Conservation (phyloP, 345 rosid genomes). For the Pugionium dolabratum region DNA sequence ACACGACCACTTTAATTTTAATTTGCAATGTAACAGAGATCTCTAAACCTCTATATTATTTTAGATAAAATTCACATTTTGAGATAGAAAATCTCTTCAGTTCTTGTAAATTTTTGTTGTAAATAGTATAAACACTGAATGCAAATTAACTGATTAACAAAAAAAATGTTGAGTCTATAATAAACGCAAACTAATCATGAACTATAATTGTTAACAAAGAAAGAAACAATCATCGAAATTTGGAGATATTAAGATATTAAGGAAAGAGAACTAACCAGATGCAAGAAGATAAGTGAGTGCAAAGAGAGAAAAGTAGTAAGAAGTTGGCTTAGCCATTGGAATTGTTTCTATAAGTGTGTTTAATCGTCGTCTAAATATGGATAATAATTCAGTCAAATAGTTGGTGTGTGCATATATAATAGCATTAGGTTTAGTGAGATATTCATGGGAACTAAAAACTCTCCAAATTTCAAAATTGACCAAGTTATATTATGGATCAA, state of each 20-base stretch:
- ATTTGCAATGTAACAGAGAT: no score
- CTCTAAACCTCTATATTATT: no score
- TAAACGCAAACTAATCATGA: no score
- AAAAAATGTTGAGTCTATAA: not conserved
- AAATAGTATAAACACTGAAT: no score
- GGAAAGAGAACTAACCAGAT: slow-evolving; percentile 4
- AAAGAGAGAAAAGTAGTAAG: not conserved
- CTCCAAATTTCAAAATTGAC: not conserved
- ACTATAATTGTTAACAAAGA: no score
- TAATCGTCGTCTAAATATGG: not conserved
- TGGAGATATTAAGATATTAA: not conserved
- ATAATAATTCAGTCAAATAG: not conserved
- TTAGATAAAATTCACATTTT: no score
- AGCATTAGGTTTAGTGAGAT: not conserved
- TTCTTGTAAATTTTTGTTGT: no score
- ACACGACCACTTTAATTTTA: no score
- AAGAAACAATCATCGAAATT: no score
- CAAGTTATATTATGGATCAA: not conserved
- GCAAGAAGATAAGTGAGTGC: slow-evolving; percentile 12
- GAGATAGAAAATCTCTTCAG: no score
- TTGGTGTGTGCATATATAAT: not conserved
- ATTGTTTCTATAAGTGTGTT: not conserved
- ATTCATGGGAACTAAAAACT: not conserved
- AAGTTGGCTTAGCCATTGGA: not conserved
- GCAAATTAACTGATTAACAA: no score